Conservation (phyloP, 768 basidiomycete genomes). For the Mrakia hoshinonis region DNA sequence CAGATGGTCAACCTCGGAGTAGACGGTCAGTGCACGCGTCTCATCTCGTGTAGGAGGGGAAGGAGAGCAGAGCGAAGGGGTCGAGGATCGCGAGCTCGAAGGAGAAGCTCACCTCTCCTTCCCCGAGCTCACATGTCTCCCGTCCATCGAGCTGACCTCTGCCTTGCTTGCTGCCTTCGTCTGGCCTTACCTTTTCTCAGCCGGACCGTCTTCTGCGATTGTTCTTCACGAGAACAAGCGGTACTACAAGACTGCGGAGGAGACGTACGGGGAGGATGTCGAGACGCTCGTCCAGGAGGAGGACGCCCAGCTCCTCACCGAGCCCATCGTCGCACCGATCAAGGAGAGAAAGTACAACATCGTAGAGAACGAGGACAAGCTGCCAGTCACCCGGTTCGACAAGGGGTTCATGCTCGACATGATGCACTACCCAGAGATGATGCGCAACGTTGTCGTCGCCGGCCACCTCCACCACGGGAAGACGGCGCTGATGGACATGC, state of each 20-base stretch:
- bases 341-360: slow-evolving; percentile 91
- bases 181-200: background rate
- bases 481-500: slow-evolving; percentile 92
- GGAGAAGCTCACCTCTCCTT: background rate
- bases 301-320: slow-evolving; percentile 86
- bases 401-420: slow-evolving; percentile 92
- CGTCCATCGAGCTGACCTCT: background rate
- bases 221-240: slow-evolving; percentile 95
- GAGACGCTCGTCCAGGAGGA: slow-evolving; percentile 98
- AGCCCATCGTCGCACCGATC: slow-evolving; percentile 90
- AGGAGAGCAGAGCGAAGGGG: too few species aligned
- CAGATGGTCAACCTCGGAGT: slow-evolving; percentile 32
- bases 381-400: slow-evolving; percentile 95
- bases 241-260: slow-evolving; percentile 86
- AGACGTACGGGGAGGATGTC: slow-evolving; percentile 87
- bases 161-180: background rate
- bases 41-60: background rate
- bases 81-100: too few species aligned
- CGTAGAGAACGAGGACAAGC: slow-evolving; percentile 68
- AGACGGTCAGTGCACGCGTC: slow-evolving; percentile 33
- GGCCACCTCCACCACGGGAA: slow-evolving; percentile 98
- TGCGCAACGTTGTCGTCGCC: slow-evolving; percentile 90
- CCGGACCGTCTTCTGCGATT: slow-evolving; percentile 37
- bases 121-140: background rate
- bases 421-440: slow-evolving; percentile 83